Percentiles rank a stretch among this genome's conserved stretches.
These are phyloP conservation scores for Sarcodon aspratus DNA, from an alignment of 768 basidiomycete genomes.

Conservation along the genomic window DNA sequence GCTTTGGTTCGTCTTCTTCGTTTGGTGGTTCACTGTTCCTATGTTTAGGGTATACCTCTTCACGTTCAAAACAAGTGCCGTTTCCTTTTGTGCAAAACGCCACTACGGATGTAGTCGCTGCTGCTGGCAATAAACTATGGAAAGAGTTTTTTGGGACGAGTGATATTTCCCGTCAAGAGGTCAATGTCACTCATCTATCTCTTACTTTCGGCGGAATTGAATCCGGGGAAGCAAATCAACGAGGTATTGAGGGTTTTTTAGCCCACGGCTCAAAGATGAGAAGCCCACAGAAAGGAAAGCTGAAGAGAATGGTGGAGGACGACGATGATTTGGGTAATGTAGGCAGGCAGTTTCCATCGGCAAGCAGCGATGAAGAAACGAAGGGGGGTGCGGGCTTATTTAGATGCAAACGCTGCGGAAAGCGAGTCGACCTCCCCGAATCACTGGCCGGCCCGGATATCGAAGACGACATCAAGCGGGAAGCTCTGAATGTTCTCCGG, in stretches of 20 bases:
- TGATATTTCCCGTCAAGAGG: slow-evolving; percentile 12
- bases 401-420: slow-evolving; percentile 47
- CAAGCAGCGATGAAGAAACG: not conserved
- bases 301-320: slow-evolving; percentile 4
- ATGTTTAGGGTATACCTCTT: slow-evolving; percentile 45
- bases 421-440: slow-evolving; percentile 26
- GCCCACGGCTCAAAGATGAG: not conserved
- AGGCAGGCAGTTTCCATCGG: not conserved
- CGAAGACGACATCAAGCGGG: slow-evolving; percentile 17
- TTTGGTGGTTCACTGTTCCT: not conserved
- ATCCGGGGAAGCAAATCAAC: slow-evolving; percentile 65
- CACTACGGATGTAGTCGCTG: slow-evolving; percentile 64
- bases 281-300: slow-evolving; percentile 17
- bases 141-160: slow-evolving; percentile 66
- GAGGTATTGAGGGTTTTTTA: slow-evolving; percentile 83
- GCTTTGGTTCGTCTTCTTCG: not conserved
- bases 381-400: slow-evolving; percentile 24
- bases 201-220: slow-evolving; percentile 76
- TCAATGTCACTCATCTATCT: slow-evolving; percentile 58
- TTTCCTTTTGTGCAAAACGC: slow-evolving; percentile 78
- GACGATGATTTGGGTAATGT: not conserved
- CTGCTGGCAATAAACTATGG: slow-evolving; percentile 74
- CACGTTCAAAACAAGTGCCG: slow-evolving; percentile 71
- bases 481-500: slow-evolving; percentile 29
- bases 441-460: slow-evolving; percentile 13